These are phyloP conservation scores for Claviceps maximensis DNA, from an alignment of 2,329 filamentous ascomycete genomes.

Conservation along the genomic window DNA sequence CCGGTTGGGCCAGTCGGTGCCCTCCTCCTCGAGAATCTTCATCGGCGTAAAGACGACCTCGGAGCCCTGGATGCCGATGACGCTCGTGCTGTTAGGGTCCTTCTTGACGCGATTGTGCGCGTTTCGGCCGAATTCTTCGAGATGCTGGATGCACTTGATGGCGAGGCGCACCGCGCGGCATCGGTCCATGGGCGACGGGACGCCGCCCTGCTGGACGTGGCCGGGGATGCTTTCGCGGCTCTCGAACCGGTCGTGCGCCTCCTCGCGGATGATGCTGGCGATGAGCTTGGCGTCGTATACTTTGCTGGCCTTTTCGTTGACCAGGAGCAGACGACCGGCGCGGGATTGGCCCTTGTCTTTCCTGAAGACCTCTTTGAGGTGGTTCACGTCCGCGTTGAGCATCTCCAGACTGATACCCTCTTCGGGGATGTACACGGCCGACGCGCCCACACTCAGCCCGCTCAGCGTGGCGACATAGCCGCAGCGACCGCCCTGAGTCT, in stretches of 20 bases:
- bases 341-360: slow-evolving; percentile 78
- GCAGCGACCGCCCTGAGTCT: slow-evolving; percentile 89
- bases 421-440: slow-evolving; percentile 92
- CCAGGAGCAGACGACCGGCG: slow-evolving; percentile 86
- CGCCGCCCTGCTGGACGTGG: slow-evolving; percentile 88
- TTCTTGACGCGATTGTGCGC: slow-evolving; percentile 53
- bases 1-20: slow-evolving; percentile 88
- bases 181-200: slow-evolving; percentile 90
- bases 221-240: slow-evolving; percentile 82
- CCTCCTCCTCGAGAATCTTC: slow-evolving; percentile 63
- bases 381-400: slow-evolving; percentile 79
- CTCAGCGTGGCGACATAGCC: slow-evolving; percentile 88
- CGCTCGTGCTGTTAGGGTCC: slow-evolving; percentile 59
- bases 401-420: slow-evolving; percentile 91
- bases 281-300: slow-evolving; percentile 90
- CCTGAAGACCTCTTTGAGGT: slow-evolving; percentile 73
- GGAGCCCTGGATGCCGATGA: slow-evolving; percentile 88
- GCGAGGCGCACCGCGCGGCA: slow-evolving; percentile 83
- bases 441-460: slow-evolving; percentile 80
- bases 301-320: slow-evolving; percentile 85
- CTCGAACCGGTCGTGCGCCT: slow-evolving; percentile 85
- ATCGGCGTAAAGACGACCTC: slow-evolving; percentile 80
- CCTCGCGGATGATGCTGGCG: slow-evolving; percentile 88
- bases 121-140: slow-evolving; percentile 63
- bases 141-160: slow-evolving; percentile 85